Base-by-base conservation (phyloP, 2,329 filamentous ascomycete species). In the Phyllosticta capitalensis region DNA sequence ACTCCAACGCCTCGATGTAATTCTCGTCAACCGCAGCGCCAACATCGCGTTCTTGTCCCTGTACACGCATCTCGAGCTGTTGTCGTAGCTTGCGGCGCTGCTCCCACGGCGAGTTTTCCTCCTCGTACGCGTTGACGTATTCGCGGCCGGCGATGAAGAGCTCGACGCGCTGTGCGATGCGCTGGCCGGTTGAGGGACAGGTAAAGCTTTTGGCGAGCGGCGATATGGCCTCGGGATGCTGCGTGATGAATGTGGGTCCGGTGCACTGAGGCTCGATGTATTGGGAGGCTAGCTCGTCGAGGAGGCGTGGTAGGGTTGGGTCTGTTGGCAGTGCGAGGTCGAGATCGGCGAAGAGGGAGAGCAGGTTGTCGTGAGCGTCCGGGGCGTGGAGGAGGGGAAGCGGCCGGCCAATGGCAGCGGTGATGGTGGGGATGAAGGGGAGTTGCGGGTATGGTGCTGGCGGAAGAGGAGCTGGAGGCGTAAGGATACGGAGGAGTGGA, bases 121-220 rank as follows among this genome's bases (percentile, higher is more conserved):
- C 94, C 72, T 99, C 94, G 72, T 99, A 99, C 78, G 92, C 95
- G 73, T 99, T 99, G 62, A 92, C 90, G 30, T 96, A 81, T 70
- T 99, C 94, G 58, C 84, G 83, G 49, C 87, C 85, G 55, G 83
- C 76, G 63, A 95, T 83, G 74, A 95, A 96, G 21, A 96, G 82
- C 74, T 96, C 92, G 0, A 88, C 89, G 5, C 92, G 86, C 0
- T 90, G 89, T 1, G 90, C 87, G 1, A 96, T 84, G 9, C 82
- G 74, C 70, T 96, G 92, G 14, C 80, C 78, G 0, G 86, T 78
- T 9, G 69, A 72, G 0, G 84, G 81, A 70, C 91, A 90, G 20
- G 79, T 67, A 74, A 90, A 95, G 56, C 89, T 91, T 77, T 97
- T 97, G 22, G 92, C 85, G 7, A 99, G 82, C 0, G 94, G 94